These are phyloP conservation scores for Exophiala oligosperma DNA, from an alignment of 2,329 filamentous ascomycete species.

Conservation along the genomic window DNA sequence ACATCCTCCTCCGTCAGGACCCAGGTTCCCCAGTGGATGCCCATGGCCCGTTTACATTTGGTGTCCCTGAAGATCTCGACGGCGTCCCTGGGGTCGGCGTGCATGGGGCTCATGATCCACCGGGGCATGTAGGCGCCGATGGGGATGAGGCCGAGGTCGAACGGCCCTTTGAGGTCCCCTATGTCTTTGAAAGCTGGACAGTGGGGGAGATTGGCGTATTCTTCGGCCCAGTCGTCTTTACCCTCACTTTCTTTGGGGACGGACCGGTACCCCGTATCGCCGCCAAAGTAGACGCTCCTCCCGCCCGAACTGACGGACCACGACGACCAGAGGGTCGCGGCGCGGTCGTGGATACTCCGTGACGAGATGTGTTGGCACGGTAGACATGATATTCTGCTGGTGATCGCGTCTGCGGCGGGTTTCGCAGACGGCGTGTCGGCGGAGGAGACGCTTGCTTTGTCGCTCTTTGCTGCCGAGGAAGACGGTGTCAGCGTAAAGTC, in stretches of 20 bases:
- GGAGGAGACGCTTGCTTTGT: slow-evolving; percentile 33
- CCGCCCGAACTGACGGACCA: slow-evolving; percentile 73
- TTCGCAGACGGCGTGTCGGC: slow-evolving; percentile 27
- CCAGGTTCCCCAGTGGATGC: slow-evolving; percentile 92
- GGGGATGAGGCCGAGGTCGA: slow-evolving; percentile 88
- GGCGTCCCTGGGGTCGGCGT: slow-evolving; percentile 81
- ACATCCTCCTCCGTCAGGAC: slow-evolving; percentile 82
- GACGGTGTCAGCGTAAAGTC: slow-evolving; percentile 64
- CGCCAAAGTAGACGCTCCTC: slow-evolving; percentile 28
- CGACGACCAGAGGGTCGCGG: slow-evolving; percentile 80
- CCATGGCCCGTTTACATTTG: slow-evolving; percentile 73
- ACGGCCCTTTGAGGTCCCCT: slow-evolving; percentile 75
- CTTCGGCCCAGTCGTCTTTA: slow-evolving; percentile 70
- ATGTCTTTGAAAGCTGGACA: slow-evolving; percentile 87
- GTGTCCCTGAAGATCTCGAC: slow-evolving; percentile 90
- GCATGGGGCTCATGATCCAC: slow-evolving; percentile 73
- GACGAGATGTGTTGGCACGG: slow-evolving; percentile 83
- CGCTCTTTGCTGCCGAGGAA: slow-evolving; percentile 27
- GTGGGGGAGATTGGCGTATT: slow-evolving; percentile 62
- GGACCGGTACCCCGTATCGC: slow-evolving; percentile 82
- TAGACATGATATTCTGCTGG: slow-evolving; percentile 72
- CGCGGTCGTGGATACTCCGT: slow-evolving; percentile 67
- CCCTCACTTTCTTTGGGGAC: slow-evolving; percentile 65
- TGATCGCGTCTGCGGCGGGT: slow-evolving; percentile 54
- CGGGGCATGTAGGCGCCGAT: slow-evolving; percentile 78